Conservation (phyloP, 1,139 yeast genomes). For the Taphrina pruni region DNA sequence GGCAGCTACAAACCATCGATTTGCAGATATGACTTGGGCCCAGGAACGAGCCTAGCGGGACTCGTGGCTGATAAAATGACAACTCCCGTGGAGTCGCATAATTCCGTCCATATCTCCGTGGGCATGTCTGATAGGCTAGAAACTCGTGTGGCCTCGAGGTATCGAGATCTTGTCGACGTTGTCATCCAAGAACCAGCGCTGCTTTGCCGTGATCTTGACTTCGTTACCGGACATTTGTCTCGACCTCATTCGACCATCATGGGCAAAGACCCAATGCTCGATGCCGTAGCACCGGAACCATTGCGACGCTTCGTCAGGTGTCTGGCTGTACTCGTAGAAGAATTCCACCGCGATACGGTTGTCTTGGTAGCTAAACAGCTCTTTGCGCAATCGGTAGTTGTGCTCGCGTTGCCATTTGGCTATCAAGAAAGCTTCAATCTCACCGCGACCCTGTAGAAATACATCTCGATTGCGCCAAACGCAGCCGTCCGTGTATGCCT, state of each 20-base stretch:
- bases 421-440: conserved; percentile 43
- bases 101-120: background rate
- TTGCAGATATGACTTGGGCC: too few species aligned
- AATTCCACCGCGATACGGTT: conserved; percentile 46
- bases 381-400: conserved; percentile 45
- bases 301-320: conserved; percentile 12
- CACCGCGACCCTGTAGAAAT: conserved; percentile 43
- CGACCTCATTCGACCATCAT: conserved; percentile 45
- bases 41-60: too few species aligned
- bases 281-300: conserved; percentile 46
- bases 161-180: conserved; percentile 40
- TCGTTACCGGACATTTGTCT: conserved; percentile 46
- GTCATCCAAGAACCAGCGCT: conserved; percentile 44
- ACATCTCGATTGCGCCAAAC: conserved; percentile 46
- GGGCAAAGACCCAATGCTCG: conserved; percentile 46
- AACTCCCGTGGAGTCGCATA: background rate
- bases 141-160: conserved; percentile 33
- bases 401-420: conserved; percentile 45
- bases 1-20: too few species aligned
- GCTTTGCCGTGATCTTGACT: conserved; percentile 37
- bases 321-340: conserved; percentile 44
- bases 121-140: background rate
- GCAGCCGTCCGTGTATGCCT: conserved; percentile 44
- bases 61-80: too few species aligned
- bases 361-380: conserved; percentile 44